A percentile compares a stretch with the other conserved stretches of the same genome.
Conservation (phyloP, 2,329 filamentous ascomycete genomes). For the Botrytis deweyae region DNA sequence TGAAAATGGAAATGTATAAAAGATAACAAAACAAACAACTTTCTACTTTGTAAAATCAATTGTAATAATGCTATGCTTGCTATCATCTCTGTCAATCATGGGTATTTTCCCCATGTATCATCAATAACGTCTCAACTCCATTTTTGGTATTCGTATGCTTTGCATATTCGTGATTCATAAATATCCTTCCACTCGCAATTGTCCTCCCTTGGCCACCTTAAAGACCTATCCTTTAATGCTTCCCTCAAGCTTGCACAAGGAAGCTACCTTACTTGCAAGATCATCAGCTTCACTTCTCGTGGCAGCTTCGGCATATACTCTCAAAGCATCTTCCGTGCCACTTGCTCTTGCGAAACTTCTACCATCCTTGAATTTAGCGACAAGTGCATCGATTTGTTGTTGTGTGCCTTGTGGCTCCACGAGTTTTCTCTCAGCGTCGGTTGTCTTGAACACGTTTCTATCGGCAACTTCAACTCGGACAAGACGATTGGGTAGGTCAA, state of each 20-base stretch:
- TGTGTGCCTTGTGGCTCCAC: constrained; percentile 78
- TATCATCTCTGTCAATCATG: constrained; percentile 17
- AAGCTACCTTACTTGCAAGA: constrained; percentile 74
- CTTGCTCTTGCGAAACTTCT: constrained; percentile 89
- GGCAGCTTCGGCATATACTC: constrained; percentile 93
- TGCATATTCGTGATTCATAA: constrained; percentile 16
- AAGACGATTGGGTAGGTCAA: constrained; percentile 91
- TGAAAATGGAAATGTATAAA: not conserved
- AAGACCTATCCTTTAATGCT: constrained; percentile 16
- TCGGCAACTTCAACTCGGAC: constrained; percentile 87
- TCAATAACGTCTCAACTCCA: constrained; percentile 19
- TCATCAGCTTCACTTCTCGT: constrained; percentile 88
- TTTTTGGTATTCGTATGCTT: constrained; percentile 19
- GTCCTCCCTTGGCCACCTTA: not conserved
- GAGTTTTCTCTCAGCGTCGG: constrained; percentile 87
- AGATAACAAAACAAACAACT: not conserved
- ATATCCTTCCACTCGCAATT: not conserved
- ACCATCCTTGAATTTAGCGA: constrained; percentile 87
- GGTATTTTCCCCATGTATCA: constrained; percentile 15
- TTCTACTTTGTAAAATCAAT: constrained; percentile 1
- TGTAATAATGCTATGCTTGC: not conserved
- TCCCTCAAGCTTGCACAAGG: constrained; percentile 33
- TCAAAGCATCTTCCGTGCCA: constrained; percentile 92
- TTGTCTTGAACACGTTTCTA: constrained; percentile 86
- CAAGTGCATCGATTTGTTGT: constrained; percentile 79